These are phyloP conservation scores for Cryphonectria nitschkei DNA, from an alignment of 2,329 filamentous ascomycete species.

Conservation along the genomic window DNA sequence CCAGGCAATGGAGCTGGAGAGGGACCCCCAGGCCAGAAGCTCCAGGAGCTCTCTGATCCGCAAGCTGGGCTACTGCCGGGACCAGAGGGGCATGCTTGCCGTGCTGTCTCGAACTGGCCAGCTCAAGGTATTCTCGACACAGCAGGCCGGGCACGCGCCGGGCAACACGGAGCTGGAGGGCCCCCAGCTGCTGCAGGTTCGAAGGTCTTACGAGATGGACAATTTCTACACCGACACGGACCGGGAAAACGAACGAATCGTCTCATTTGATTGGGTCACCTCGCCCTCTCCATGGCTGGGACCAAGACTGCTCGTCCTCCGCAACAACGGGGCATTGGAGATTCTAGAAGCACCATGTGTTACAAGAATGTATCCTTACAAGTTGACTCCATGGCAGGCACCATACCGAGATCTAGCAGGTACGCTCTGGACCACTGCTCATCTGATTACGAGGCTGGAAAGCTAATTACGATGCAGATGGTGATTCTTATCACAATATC, in stretches of 20 bases:
- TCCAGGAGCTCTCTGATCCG: slow-evolving; percentile 64
- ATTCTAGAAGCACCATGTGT: slow-evolving; percentile 65
- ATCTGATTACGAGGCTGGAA: background rate
- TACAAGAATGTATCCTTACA: slow-evolving; percentile 61
- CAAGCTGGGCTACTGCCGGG: slow-evolving; percentile 65
- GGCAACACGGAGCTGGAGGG: slow-evolving; percentile 46
- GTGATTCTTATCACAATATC: slow-evolving; percentile 55
- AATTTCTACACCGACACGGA: slow-evolving; percentile 57
- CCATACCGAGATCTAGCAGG: slow-evolving; percentile 62
- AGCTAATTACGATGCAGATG: slow-evolving; percentile 46
- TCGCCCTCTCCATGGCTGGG: slow-evolving; percentile 58
- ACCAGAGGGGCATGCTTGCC: slow-evolving; percentile 63
- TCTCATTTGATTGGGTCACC: slow-evolving; percentile 71
- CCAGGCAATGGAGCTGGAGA: slow-evolving; percentile 59
- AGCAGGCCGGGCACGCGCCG: slow-evolving; percentile 53
- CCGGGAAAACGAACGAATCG: slow-evolving; percentile 62
- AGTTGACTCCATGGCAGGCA: slow-evolving; percentile 63
- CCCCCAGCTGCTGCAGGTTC: slow-evolving; percentile 63
- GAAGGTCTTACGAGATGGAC: slow-evolving; percentile 65
- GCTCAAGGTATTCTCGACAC: slow-evolving; percentile 63
- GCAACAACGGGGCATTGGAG: slow-evolving; percentile 64
- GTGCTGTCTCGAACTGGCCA: slow-evolving; percentile 67
- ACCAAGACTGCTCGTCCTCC: slow-evolving; percentile 62
- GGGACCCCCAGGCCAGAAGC: slow-evolving; percentile 48
- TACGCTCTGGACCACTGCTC: slow-evolving; percentile 35